Conservation (phyloP, 768 basidiomycete species). For the Phaeolepiota aurea region DNA sequence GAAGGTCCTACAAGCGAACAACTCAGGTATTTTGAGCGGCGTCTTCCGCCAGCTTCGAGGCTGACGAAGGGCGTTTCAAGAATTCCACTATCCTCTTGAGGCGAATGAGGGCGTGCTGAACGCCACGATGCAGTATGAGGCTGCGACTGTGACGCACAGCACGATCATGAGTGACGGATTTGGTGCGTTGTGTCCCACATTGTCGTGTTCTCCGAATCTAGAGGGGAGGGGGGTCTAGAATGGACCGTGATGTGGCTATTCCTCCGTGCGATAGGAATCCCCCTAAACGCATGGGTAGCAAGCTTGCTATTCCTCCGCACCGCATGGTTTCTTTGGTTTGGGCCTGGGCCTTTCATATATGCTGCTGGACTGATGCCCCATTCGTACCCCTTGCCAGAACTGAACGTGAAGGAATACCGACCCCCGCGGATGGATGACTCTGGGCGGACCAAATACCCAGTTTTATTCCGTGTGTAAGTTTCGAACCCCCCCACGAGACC, state of each 20-base stretch:
- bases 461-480: slow-evolving; percentile 78
- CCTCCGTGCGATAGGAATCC: too few species aligned
- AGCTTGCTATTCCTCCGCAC: too few species aligned
- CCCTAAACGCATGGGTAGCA: too few species aligned
- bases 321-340: slow-evolving; percentile 1
- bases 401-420: slow-evolving; percentile 86
- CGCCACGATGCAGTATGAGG: slow-evolving; percentile 59
- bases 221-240: too few species aligned
- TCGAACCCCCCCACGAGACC: neutral
- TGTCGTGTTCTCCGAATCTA: neutral
- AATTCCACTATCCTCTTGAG: slow-evolving; percentile 56
- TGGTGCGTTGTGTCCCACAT: slow-evolving; percentile 39
- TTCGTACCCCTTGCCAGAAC: slow-evolving; percentile 37
- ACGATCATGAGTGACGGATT: slow-evolving; percentile 78
- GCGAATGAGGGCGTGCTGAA: slow-evolving; percentile 62
- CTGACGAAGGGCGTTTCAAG: too few species aligned
- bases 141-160: slow-evolving; percentile 59
- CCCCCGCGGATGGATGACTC: slow-evolving; percentile 92
- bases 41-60: too few species aligned
- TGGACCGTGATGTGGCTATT: too few species aligned
- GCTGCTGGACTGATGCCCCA: slow-evolving; percentile 2
- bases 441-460: slow-evolving; percentile 93
- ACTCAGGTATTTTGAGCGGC: slow-evolving; percentile 32
- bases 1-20: slow-evolving; percentile 52
- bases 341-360: neutral